These are phyloP conservation scores for Lachancea sp. DNA, from an alignment of 805 yeast genomes.

Conservation along the genomic window DNA sequence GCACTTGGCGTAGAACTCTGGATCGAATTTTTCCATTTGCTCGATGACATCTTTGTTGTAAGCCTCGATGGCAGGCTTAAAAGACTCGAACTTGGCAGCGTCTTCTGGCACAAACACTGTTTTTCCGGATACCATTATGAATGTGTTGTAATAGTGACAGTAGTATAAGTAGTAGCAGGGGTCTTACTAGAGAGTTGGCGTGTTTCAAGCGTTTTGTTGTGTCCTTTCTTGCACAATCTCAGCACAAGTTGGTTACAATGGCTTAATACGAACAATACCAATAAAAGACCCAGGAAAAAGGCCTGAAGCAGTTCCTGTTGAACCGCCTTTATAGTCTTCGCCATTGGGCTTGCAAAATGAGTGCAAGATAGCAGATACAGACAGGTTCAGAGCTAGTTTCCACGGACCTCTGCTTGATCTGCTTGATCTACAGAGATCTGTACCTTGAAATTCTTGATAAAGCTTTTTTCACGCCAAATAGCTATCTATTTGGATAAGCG, in stretches of 20 bases:
- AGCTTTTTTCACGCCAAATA: too few relatives aligned
- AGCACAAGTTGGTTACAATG: background rate
- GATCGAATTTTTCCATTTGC: slow-evolving; percentile 19
- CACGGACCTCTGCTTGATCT: too few relatives aligned
- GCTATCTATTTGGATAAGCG: too few relatives aligned
- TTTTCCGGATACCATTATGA: background rate
- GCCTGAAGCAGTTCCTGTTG: background rate
- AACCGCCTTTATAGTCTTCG: background rate
- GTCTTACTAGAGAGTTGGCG: too few relatives aligned
- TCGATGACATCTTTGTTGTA: slow-evolving; percentile 20
- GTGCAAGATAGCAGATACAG: too few relatives aligned
- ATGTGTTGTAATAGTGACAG: too few relatives aligned
- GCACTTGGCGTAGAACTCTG: slow-evolving; percentile 17
- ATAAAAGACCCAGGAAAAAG: slow-evolving; percentile 2
- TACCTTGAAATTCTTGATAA: too few relatives aligned
- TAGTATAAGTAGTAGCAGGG: too few relatives aligned
- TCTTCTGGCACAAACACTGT: slow-evolving; percentile 1
- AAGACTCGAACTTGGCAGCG: slow-evolving; percentile 11
- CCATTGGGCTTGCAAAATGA: background rate
- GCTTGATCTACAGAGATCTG: too few relatives aligned
- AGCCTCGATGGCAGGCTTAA: slow-evolving; percentile 16
- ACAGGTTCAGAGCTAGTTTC: too few relatives aligned
- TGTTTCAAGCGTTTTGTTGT: too few relatives aligned
- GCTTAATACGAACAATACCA: slow-evolving; percentile 2
- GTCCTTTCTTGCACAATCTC: background rate